Conservation (phyloP, 345 rosid species). For the Rhodamnia rubescens region DNA sequence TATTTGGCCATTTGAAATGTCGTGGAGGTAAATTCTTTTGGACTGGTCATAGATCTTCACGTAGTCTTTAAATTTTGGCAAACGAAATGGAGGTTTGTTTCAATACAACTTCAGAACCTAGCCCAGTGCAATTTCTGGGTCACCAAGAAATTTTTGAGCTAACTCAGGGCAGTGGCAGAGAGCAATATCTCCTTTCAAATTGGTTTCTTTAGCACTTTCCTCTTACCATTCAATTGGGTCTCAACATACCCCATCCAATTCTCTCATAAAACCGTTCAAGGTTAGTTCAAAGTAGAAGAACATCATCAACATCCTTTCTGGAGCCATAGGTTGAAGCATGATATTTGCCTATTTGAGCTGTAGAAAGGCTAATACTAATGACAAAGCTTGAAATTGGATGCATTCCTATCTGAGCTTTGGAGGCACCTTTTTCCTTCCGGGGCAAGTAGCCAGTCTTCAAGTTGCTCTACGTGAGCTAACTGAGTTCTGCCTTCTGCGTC, state of each 20-base stretch:
- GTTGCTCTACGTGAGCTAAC: not conserved
- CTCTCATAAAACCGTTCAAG: not conserved
- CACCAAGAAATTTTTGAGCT: not conserved
- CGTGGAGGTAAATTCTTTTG: slow-evolving; percentile 43
- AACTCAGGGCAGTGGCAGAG: not conserved
- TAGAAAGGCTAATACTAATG: not conserved
- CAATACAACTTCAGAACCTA: not conserved
- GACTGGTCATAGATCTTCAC: not conserved
- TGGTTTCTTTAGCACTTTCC: not conserved
- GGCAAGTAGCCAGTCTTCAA: not conserved
- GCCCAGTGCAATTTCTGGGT: not conserved
- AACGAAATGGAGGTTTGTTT: not conserved
- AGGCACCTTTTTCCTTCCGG: not conserved
- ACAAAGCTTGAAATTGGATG: not conserved
- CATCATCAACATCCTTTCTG: not conserved
- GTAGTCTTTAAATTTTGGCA: not conserved
- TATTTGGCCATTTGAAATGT: slow-evolving; percentile 57
- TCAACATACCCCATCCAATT: not conserved
- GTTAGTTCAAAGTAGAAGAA: not conserved
- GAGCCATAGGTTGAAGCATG: not conserved
- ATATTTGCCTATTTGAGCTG: not conserved
- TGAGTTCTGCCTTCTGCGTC: not conserved
- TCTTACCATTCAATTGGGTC: not conserved
- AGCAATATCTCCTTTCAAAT: not conserved
- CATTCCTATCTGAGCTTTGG: not conserved